phyloP scores from a whole-genome alignment of 176 grass and related monocot genomes.

The Secale cereale region DNA sequence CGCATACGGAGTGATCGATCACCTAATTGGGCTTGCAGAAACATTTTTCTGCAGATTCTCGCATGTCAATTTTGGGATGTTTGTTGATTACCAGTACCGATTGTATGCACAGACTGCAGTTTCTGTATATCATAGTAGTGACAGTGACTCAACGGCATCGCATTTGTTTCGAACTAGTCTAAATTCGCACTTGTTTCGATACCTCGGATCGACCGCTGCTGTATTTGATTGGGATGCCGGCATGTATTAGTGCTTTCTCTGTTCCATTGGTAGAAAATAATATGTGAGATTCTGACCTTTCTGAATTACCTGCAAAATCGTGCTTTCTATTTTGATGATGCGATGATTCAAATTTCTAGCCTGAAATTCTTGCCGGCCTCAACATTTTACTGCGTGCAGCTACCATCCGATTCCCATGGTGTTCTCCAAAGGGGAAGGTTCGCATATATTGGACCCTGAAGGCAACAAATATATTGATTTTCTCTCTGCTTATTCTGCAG shows the following conservation, averaged over 20 bases:
- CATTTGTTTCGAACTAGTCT: background rate
- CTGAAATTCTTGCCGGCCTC: background rate
- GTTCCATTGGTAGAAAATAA: background rate
- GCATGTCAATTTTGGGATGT: background rate
- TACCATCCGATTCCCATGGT: slow-evolving; percentile 96
- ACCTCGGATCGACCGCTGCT: background rate
- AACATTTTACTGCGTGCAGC: slow-evolving; percentile 37
- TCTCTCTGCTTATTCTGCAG: slow-evolving; percentile 94
- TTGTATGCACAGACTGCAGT: background rate
- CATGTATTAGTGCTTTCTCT: background rate
- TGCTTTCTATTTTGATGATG: background rate
- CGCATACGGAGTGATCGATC: background rate
- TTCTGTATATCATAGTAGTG: background rate
- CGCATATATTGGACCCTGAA: slow-evolving; percentile 84
- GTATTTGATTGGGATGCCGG: background rate
- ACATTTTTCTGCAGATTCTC: background rate
- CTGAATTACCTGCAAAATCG: background rate
- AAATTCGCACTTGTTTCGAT: background rate
- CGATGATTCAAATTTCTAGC: background rate
- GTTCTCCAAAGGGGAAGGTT: slow-evolving; percentile 80
- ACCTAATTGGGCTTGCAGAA: background rate
- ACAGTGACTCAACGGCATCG: background rate
- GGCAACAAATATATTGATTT: slow-evolving; percentile 97
- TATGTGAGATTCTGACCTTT: background rate
- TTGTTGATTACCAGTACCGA: background rate